Base-by-base conservation (phyloP, 176 grass and related monocot genomes). In the Oryza australiensis region DNA sequence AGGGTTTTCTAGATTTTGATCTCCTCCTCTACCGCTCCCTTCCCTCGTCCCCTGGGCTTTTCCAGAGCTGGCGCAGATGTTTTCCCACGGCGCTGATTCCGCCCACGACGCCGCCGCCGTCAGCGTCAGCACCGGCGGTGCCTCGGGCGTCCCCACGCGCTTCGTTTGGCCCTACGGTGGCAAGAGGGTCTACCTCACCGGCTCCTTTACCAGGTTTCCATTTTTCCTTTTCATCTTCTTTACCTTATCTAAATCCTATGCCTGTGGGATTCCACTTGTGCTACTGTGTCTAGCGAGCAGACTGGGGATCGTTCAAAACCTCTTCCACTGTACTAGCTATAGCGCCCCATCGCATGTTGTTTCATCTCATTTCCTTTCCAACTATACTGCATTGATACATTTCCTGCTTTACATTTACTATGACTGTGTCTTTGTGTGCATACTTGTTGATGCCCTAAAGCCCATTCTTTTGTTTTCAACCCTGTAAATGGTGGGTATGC, bases 81-180 rank as follows among this genome's bases (percentile, higher is more conserved):
- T 96, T 64, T 87, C 93, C 41, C 89, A 84, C 33, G 87, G 77
- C 45, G 83, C 91, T 72, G 93, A 96, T 87, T 81, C 89, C 81
- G 82, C 77, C 34, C 84, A 78, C 66, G 90, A 93, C 11, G 76
- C 84, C 51, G 73, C 45, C 46, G 68, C 43, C 66, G 88, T 84
- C 45, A 78, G 77, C 51, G 90, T 92, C 40, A 84, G 79, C 41
- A 10, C 41, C 20, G 88, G 71, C 20, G 88, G 71, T 20, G 85
- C 75, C 24, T 15, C 73, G 12, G 29, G 64, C 62, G 72, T 95
- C 66, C 91, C 87, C 1, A 71, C 91, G 32, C 82, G 91, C 51
- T 94, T 99, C 66, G 87, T 94, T 1, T 99, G 97, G 97, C 89
- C 97, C 14, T 93, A 99, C 55, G 97, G 97, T 57, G 97, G 97